Evolutionary conservation across 768 basidiomycete genomes (phyloP).

Genomic region (Lactifluus subvellereus): DNA sequence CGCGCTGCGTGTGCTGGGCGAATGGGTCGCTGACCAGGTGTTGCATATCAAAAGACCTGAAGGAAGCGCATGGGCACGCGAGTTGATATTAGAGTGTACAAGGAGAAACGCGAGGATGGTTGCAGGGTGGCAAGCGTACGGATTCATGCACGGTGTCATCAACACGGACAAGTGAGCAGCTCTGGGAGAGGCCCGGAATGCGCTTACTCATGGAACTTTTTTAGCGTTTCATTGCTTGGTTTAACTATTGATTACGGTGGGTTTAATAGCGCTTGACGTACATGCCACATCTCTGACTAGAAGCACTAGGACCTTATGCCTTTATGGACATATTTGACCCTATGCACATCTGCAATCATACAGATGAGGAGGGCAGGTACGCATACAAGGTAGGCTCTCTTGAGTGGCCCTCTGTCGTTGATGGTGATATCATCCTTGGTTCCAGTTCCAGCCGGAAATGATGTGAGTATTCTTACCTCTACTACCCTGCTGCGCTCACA

Average conservation of each 20-base stretch:
- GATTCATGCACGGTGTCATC: constrained; percentile 95
- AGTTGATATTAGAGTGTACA: constrained; percentile 71
- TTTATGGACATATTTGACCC: constrained; percentile 93
- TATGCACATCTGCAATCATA: constrained; percentile 87
- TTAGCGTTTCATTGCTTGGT: constrained; percentile 66
- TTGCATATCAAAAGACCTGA: constrained; percentile 39
- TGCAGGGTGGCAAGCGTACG: constrained; percentile 92
- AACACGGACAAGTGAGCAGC: constrained; percentile 87
- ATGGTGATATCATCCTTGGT: neutral
- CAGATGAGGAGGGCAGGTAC: constrained; percentile 72
- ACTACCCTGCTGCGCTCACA: constrained; percentile 9
- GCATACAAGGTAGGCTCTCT: constrained; percentile 49
- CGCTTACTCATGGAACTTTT: constrained; percentile 6
- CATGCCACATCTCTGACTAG: constrained; percentile 4
- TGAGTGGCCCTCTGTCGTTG: constrained; percentile 10
- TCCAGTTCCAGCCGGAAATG: constrained; percentile 69
- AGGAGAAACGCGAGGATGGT: constrained; percentile 88
- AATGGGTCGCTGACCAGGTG: constrained; percentile 66
- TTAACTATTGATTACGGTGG: constrained; percentile 72
- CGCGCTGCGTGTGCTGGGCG: constrained; percentile 63
- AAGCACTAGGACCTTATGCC: constrained; percentile 67
- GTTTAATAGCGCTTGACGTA: constrained; percentile 11
- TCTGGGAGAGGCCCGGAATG: neutral
- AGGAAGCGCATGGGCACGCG: constrained; percentile 53
- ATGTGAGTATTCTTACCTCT: constrained; percentile 43